phyloP scores from a whole-genome alignment of 169 alveolate genomes.

The Plasmodium knowlesi region DNA sequence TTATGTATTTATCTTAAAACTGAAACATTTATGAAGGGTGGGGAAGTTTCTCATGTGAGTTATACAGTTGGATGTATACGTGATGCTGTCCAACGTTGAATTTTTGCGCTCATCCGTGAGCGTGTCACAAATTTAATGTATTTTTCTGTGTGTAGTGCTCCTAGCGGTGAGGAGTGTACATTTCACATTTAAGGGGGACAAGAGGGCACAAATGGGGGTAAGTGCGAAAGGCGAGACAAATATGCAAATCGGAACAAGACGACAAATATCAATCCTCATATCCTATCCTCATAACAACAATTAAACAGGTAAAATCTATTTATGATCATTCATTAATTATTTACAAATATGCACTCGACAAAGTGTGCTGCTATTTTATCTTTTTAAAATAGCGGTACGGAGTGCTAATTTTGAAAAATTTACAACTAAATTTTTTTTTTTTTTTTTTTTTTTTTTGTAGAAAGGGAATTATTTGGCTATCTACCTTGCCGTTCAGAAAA shows the following conservation, averaged over 20 bases:
- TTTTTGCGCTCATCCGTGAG: background rate
- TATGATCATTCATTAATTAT: background rate
- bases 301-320: background rate
- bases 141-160: background rate
- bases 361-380: background rate
- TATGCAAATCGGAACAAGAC: conserved; percentile 3
- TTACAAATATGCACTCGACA: background rate
- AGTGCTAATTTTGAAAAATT: background rate
- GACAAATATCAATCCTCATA: background rate
- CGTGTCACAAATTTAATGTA: background rate
- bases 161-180: background rate
- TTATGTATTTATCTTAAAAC: background rate
- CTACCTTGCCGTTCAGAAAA: background rate
- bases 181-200: background rate
- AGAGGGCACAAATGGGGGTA: background rate
- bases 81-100: conserved; percentile 4
- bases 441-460: background rate
- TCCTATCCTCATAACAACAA: background rate
- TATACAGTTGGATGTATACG: conserved; percentile 11
- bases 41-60: background rate
- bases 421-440: background rate
- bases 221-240: background rate
- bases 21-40: conserved; percentile 6
- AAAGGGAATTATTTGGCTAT: background rate
- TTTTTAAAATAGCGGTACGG: background rate